phyloP scores from a whole-genome alignment of 768 basidiomycete genomes.

The Mrakia blollopis region DNA sequence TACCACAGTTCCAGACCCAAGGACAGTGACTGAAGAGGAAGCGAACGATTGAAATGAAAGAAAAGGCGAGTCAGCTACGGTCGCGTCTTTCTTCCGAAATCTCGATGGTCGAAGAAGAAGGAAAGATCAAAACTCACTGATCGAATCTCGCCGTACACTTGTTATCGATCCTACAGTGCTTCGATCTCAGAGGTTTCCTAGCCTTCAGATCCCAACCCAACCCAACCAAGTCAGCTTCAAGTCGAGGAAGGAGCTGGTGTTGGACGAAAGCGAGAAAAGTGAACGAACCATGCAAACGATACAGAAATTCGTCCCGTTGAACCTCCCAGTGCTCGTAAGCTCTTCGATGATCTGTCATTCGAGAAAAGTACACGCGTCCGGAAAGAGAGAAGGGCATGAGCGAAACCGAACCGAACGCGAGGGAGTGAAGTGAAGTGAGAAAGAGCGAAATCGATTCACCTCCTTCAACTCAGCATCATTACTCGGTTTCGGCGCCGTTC shows the following conservation, averaged over 20 bases:
- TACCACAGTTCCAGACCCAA: slow-evolving; percentile 99
- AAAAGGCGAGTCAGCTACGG: slow-evolving; percentile 13
- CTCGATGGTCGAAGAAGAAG: not conserved
- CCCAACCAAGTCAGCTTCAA: not conserved
- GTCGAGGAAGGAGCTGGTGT: too few relatives aligned
- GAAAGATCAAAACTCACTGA: slow-evolving; percentile 64
- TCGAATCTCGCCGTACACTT: slow-evolving; percentile 85
- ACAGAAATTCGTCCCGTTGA: slow-evolving; percentile 96
- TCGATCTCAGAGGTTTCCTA: slow-evolving; percentile 84
- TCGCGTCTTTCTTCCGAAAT: not conserved
- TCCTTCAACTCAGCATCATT: slow-evolving; percentile 83
- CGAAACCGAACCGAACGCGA: too few relatives aligned
- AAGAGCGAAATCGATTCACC: slow-evolving; percentile 49
- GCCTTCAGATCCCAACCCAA: slow-evolving; percentile 51
- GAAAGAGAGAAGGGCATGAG: too few relatives aligned
- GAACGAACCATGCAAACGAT: slow-evolving; percentile 82
- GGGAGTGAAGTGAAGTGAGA: not conserved
- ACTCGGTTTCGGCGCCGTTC: slow-evolving; percentile 71
- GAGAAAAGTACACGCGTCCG: too few relatives aligned
- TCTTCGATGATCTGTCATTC: slow-evolving; percentile 73
- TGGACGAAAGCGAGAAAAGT: too few relatives aligned
- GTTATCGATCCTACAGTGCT: slow-evolving; percentile 89
- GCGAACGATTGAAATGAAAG: not conserved
- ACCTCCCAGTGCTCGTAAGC: slow-evolving; percentile 72
- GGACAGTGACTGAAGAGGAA: slow-evolving; percentile 80